Evolutionary conservation across 306 rosid genomes (phyloP).

Genomic region (Cicer chorassanicum): DNA sequence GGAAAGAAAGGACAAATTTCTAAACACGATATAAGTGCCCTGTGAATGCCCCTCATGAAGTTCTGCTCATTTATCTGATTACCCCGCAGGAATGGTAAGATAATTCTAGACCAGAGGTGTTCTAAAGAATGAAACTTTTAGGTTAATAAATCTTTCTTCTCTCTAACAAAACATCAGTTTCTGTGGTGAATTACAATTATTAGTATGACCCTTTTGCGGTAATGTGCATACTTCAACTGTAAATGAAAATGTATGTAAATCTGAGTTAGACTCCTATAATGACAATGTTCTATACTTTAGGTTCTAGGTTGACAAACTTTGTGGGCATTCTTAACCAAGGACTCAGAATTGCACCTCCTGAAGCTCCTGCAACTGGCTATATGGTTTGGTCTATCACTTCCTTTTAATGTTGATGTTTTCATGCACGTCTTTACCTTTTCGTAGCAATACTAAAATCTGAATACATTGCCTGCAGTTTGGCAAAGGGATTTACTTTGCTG

Average conservation of each 20-base stretch:
- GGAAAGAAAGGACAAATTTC: constrained; percentile 32
- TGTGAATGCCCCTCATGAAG: not conserved
- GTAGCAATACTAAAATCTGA: constrained; percentile 26
- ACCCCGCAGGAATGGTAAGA: constrained; percentile 5
- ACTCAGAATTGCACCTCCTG: constrained; percentile 97
- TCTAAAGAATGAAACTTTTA: constrained; percentile 14
- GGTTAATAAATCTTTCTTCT: constrained; percentile 20
- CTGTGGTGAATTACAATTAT: constrained; percentile 17
- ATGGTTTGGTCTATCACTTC: constrained; percentile 62
- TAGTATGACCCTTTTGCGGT: constrained; percentile 41
- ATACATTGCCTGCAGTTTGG: constrained; percentile 78
- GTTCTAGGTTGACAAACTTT: constrained; percentile 91
- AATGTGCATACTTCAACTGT: not conserved
- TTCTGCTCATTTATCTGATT: constrained; percentile 24
- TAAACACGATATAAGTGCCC: not conserved
- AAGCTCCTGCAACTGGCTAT: constrained; percentile 98
- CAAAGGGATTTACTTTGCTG: constrained; percentile 94
- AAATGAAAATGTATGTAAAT: constrained; percentile 23
- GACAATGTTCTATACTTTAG: constrained; percentile 47
- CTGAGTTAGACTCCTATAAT: constrained; percentile 32
- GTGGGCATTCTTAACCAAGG: constrained; percentile 98
- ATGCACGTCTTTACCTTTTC: constrained; percentile 25
- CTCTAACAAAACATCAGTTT: not conserved
- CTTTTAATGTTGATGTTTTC: constrained; percentile 22
- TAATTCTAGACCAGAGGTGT: constrained; percentile 32